phyloP scores from a whole-genome alignment of 768 basidiomycete genomes.

The Tephrocybe sp. region DNA sequence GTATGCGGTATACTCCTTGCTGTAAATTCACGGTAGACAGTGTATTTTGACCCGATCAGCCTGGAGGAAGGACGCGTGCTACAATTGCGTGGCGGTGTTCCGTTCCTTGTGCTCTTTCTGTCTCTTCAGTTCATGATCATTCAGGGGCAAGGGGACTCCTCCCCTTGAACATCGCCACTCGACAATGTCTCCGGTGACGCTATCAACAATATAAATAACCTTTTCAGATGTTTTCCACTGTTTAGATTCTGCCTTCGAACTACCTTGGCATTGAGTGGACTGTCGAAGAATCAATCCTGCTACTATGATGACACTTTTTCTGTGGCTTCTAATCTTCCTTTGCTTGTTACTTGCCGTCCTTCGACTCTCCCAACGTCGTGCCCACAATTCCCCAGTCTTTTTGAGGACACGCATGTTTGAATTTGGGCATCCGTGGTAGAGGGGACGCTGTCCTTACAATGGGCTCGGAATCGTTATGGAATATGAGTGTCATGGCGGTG shows the following conservation, averaged over 20 bases:
- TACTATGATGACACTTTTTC: neutral
- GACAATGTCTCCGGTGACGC: neutral
- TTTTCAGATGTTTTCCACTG: neutral
- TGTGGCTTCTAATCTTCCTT: conserved; percentile 10
- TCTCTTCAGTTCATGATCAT: neutral
- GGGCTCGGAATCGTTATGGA: too few species aligned
- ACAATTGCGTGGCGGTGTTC: too few species aligned
- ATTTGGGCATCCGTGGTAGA: neutral
- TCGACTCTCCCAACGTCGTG: conserved; percentile 3
- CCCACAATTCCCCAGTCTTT: conserved; percentile 5
- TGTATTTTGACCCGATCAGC: too few species aligned
- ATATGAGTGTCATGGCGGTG: too few species aligned
- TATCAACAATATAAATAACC: neutral
- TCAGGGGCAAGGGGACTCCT: neutral
- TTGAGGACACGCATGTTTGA: conserved; percentile 19
- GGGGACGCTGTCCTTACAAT: neutral
- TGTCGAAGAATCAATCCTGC: too few species aligned
- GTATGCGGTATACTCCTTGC: neutral
- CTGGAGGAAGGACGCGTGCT: too few species aligned
- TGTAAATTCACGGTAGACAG: too few species aligned
- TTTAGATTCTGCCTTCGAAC: neutral
- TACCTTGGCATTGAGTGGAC: too few species aligned
- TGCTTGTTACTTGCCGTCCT: conserved; percentile 8
- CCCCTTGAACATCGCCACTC: too few species aligned
- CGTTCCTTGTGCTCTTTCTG: neutral